phyloP scores from a whole-genome alignment of 345 rosid genomes.

The Aquilaria yunnanensis region DNA sequence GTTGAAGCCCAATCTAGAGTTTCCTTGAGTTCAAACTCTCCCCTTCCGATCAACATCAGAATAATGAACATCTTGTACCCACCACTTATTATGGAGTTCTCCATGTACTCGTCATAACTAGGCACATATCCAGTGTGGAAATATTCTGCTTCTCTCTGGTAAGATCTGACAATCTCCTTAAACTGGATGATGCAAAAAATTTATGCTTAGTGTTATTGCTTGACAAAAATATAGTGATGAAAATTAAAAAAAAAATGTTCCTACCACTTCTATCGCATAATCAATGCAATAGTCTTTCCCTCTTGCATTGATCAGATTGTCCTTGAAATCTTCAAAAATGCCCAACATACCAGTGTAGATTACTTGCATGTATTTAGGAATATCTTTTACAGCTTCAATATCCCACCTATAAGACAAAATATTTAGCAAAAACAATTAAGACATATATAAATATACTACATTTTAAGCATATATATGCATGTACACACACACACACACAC shows the following conservation, averaged over 20 bases:
- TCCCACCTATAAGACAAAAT: conserved; percentile 18
- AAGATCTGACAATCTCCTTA: conserved; percentile 10
- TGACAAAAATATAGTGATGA: neutral
- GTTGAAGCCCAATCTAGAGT: conserved; percentile 12
- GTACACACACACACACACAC: too few relatives aligned
- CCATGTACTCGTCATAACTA: conserved; percentile 23
- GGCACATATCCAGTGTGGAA: conserved; percentile 10
- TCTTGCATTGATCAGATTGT: conserved; percentile 5
- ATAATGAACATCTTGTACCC: conserved; percentile 3
- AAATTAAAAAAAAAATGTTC: neutral
- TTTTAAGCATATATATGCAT: neutral
- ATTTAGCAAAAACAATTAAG: neutral
- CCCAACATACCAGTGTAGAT: conserved; percentile 19
- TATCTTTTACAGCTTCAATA: neutral
- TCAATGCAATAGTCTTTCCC: conserved; percentile 15
- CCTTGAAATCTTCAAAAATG: conserved; percentile 19
- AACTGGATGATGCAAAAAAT: conserved; percentile 7
- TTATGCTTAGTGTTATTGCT: too few relatives aligned
- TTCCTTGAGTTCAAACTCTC: conserved; percentile 9
- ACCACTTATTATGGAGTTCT: conserved; percentile 3
- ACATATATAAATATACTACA: neutral
- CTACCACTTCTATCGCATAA: conserved; percentile 27
- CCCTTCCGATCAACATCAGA: conserved; percentile 15
- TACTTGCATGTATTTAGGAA: conserved; percentile 26
- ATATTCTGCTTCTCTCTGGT: conserved; percentile 24